phyloP scores from a whole-genome alignment of 2,329 filamentous ascomycete genomes.

The Colletotrichum phormii region DNA sequence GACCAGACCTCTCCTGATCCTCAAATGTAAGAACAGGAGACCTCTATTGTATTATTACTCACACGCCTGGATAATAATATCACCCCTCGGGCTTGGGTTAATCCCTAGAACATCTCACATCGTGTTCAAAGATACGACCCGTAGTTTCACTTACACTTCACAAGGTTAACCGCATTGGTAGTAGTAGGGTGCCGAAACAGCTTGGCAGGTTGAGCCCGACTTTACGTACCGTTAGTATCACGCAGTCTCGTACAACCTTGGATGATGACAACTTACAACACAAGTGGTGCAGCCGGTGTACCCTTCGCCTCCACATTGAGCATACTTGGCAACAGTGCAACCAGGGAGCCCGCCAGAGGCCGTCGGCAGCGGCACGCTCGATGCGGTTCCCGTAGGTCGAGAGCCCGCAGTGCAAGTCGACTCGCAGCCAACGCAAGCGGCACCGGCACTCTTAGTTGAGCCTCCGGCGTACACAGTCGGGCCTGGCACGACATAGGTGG shows the following conservation, averaged over 20 bases:
- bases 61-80: background rate
- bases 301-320: conserved; percentile 23
- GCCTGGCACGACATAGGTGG: conserved; percentile 56
- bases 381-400: conserved; percentile 43
- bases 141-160: background rate
- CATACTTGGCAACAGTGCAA: conserved; percentile 33
- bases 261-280: conserved; percentile 8
- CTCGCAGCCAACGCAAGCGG: conserved; percentile 53
- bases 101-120: background rate
- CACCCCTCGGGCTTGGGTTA: background rate
- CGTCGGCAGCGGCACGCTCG: conserved; percentile 35
- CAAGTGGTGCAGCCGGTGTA: conserved; percentile 35
- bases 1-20: no score
- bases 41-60: no score
- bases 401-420: conserved; percentile 50
- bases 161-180: conserved; percentile 18
- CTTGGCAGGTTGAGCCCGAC: conserved; percentile 27
- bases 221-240: background rate
- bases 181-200: conserved; percentile 25
- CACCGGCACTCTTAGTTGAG: conserved; percentile 53
- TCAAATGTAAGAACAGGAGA: no score
- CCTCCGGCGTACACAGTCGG: conserved; percentile 55
- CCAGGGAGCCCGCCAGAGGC: conserved; percentile 13
- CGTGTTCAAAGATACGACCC: background rate
- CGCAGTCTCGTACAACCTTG: background rate